These are phyloP conservation scores for Nannizziopsis arthrosporioides DNA, from an alignment of 2,329 filamentous ascomycete genomes.

Conservation along the genomic window DNA sequence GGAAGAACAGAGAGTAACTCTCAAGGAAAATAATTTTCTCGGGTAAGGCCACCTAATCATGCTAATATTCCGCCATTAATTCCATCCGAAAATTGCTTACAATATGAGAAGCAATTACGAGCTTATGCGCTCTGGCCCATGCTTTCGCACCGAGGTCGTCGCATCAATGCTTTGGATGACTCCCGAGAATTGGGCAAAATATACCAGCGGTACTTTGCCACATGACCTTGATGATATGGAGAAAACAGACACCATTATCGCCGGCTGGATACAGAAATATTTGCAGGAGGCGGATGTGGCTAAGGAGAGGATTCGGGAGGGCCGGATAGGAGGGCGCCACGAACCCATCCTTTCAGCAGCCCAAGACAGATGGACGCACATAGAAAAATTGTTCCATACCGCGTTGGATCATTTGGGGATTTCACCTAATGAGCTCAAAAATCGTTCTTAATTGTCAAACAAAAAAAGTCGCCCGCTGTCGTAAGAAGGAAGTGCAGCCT, in stretches of 20 bases:
- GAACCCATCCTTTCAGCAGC: constrained; percentile 20
- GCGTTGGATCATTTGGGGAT: constrained; percentile 16
- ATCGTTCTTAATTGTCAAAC: not conserved
- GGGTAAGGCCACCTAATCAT: constrained; percentile 23
- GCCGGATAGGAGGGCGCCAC: not conserved
- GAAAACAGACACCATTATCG: constrained; percentile 26
- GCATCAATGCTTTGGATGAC: constrained; percentile 32
- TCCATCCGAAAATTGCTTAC: not conserved
- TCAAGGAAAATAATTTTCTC: constrained; percentile 29
- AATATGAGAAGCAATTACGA: constrained; percentile 26
- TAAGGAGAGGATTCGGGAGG: constrained; percentile 15
- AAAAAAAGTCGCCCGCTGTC: not conserved
- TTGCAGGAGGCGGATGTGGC: constrained; percentile 24
- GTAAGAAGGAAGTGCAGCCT: not conserved
- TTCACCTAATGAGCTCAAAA: not conserved
- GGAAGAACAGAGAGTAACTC: constrained; percentile 23
- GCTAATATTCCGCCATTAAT: not conserved
- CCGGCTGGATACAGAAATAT: constrained; percentile 28
- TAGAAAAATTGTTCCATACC: constrained; percentile 24
- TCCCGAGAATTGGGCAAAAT: constrained; percentile 29
- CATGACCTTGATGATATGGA: constrained; percentile 20
- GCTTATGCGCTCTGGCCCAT: constrained; percentile 28
- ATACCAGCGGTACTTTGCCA: constrained; percentile 29
- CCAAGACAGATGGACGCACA: constrained; percentile 31
- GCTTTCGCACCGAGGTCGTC: constrained; percentile 35